Evolutionary conservation across 768 basidiomycete species (phyloP).

Genomic region (Russula brevipes): DNA sequence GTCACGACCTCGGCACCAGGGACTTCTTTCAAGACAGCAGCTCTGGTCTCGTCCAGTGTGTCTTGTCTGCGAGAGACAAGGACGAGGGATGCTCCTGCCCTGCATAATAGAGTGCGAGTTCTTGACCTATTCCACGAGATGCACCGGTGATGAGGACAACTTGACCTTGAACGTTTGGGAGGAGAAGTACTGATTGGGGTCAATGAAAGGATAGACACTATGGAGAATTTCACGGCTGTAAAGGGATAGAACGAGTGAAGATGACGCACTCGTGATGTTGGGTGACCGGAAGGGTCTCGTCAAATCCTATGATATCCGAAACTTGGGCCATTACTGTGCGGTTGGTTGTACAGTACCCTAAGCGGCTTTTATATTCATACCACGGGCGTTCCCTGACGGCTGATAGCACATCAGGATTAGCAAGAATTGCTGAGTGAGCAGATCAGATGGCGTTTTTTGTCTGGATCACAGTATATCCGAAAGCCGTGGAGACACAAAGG

Average conservation of each 20-base stretch:
- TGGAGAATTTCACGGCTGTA: not conserved
- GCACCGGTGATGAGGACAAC: conserved; percentile 32
- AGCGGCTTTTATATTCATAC: too few relatives aligned
- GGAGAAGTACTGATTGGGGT: conserved; percentile 25
- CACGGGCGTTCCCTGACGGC: too few relatives aligned
- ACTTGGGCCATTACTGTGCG: not conserved
- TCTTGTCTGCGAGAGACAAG: conserved; percentile 26
- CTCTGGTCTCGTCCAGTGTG: conserved; percentile 27
- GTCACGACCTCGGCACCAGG: conserved; percentile 24
- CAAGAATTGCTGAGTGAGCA: too few relatives aligned
- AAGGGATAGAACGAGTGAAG: not conserved
- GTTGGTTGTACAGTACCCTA: too few relatives aligned
- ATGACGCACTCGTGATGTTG: not conserved
- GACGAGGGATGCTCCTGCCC: conserved; percentile 31
- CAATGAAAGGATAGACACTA: conserved; percentile 21
- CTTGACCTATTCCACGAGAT: conserved; percentile 30
- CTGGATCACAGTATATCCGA: too few relatives aligned
- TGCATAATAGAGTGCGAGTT: conserved; percentile 29
- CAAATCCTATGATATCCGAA: not conserved
- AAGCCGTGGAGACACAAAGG: too few relatives aligned
- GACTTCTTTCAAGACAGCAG: conserved; percentile 19
- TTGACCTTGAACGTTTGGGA: conserved; percentile 25
- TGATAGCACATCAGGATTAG: too few relatives aligned
- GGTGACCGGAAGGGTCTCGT: not conserved
- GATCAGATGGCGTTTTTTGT: too few relatives aligned